Evolutionary conservation across 805 yeast species (phyloP), one percentile per base, ranked within the genome.

Genomic region (Pichia paraexigua): DNA sequence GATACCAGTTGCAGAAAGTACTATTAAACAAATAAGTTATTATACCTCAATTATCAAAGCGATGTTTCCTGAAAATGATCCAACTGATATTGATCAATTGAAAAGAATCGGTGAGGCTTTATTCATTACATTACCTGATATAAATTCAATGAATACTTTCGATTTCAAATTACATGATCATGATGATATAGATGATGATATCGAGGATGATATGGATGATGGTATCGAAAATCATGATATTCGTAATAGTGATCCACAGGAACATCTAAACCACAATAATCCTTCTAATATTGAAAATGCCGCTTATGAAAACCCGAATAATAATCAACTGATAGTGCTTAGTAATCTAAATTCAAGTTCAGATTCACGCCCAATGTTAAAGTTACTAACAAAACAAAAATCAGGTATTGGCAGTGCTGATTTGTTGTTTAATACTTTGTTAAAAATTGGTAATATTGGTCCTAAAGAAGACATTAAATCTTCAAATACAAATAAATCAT

Each of bases 51-150:
- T 71, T 22, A 63, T 71, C 5, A 60, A 61, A 18, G 68, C 67
- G 0, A 57, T 70, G 18, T 67, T 63, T 50, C 74, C 75, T 1
- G 67, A 69, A 40, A 56, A 63, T 17, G 73, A 71, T 49, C 63
- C 65, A 35, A 64, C 67, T 52, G 69, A 66, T 48, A 61, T 69
- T 28, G 66, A 67, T 41, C 69, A 65, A 21, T 48, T 72, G 32
- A 61, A 65, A 21, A 63, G 62, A 46, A 57, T 65, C 41, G 71
- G 68, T 2, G 55, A 48, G n/a, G 46, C 45, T 18, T 41, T 56
- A 18, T 57, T 54, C 18, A 48, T 63, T 7, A n/a, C 43, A 12
- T 56, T 64, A 56, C 67, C 67, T 2, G 25, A 44, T n/a, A 27
- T 22, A 13, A 41, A 35, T 35, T 35, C 39, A 4, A 35, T 35